phyloP scores from a whole-genome alignment of 139 green algal genomes.

The Coelastrella sp. region DNA sequence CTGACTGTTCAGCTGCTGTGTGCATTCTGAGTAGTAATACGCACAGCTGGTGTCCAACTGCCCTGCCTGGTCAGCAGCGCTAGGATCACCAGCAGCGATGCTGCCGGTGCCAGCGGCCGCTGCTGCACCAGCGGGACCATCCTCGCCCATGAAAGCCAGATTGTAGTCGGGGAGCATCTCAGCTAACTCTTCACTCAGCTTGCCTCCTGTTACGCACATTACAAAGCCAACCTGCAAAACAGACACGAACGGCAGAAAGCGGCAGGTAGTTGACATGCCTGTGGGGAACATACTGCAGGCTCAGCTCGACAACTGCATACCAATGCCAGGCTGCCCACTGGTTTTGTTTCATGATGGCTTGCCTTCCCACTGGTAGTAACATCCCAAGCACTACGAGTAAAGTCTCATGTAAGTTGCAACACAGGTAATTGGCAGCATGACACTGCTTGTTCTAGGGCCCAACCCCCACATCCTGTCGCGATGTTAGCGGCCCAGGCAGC shows the following conservation, averaged over 20 bases:
- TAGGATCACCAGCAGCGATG: background rate
- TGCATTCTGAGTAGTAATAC: constrained; percentile 79
- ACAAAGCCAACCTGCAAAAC: constrained; percentile 61
- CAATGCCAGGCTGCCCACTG: background rate
- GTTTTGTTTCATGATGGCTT: background rate
- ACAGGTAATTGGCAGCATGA: no score
- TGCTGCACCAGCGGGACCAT: constrained; percentile 6
- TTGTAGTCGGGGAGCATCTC: constrained; percentile 84
- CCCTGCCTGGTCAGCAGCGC: background rate
- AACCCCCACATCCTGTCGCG: no score
- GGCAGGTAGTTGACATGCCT: no score
- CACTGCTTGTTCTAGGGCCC: no score
- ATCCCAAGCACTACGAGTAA: no score
- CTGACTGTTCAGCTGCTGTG: constrained; percentile 68
- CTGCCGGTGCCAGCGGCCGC: background rate
- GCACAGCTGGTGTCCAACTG: constrained; percentile 47
- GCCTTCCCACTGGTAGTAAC: no score
- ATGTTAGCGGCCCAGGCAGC: no score
- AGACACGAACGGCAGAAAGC: no score
- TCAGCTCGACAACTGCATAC: background rate
- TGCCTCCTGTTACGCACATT: constrained; percentile 61
- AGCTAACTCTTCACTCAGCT: constrained; percentile 71
- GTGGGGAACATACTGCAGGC: background rate
- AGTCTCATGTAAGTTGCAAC: no score
- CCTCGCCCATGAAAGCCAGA: constrained; percentile 63